Conservation (phyloP, 345 rosid species). For the Ceriops decandra region DNA sequence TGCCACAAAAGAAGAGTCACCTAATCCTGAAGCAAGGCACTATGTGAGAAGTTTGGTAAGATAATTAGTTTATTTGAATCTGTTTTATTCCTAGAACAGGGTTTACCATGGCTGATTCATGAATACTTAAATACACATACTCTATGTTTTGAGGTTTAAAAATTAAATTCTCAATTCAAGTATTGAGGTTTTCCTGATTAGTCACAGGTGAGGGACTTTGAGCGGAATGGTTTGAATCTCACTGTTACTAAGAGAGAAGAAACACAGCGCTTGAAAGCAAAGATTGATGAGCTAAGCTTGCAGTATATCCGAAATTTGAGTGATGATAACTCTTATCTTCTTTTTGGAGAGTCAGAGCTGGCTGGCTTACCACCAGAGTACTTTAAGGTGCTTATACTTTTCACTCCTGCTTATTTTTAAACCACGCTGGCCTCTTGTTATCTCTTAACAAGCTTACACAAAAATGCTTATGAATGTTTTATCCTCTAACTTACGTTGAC, state of each 20-base stretch:
- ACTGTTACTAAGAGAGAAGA: conserved; percentile 71
- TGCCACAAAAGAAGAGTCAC: conserved; percentile 59
- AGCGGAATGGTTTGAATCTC: conserved; percentile 84
- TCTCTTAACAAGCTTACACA: too few species aligned
- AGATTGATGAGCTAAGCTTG: conserved; percentile 70
- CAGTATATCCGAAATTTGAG: conserved; percentile 67
- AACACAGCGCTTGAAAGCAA: conserved; percentile 61
- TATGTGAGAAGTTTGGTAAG: conserved; percentile 77
- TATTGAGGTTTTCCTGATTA: conserved; percentile 50
- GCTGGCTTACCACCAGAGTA: conserved; percentile 70
- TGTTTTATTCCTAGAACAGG: conserved; percentile 4
- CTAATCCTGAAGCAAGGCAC: conserved; percentile 48
- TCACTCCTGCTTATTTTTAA: too few species aligned
- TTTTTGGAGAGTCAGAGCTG: conserved; percentile 65
- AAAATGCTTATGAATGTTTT: too few species aligned
- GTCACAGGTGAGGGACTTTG: conserved; percentile 97
- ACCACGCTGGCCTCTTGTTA: too few species aligned
- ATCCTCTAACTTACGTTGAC: too few species aligned
- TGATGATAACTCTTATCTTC: conserved; percentile 62
- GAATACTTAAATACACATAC: too few species aligned
- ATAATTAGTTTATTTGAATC: conserved; percentile 26
- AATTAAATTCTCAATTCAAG: conserved; percentile 19
- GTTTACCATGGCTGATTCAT: background rate
- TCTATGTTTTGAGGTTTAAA: background rate
- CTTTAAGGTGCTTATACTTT: conserved; percentile 47